Evolutionary conservation across 345 rosid species (phyloP), one percentile per base, ranked within the genome.

Genomic region (Angophora floribunda): DNA sequence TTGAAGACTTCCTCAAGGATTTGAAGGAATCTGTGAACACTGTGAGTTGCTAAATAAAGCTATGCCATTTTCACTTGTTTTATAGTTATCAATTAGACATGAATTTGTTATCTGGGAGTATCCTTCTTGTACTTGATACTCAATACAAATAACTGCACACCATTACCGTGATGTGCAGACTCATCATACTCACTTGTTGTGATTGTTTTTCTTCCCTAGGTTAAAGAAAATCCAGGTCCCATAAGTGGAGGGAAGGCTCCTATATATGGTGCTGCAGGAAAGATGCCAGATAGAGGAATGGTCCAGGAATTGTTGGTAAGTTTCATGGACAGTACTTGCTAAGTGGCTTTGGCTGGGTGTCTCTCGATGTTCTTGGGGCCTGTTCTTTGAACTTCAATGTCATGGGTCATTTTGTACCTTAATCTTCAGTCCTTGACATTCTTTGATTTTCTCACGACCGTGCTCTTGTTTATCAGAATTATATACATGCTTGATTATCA

Each of bases 241-340:
- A 90, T 95, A 86, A 95, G 55, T 4, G 99, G 99, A 80, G 99
- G 99, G 67, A 87, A 95, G 36, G 99, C 99, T 63, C 97, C 99
- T 85, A 94, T 97, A 86, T 98, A 98, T 85, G 99, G 99, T 86
- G 99, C 99, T 26, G 99, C 97, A 4, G 98, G 97, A 91, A 95
- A 87, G 88, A 96, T 97, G 94, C 97, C 97, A 0, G 98, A 97
- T 87, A 91, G 98, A 91, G 95, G 95, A 49, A 96, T 93, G 97
- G 99, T 95, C n/a, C 87, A 90, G 86, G 99, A 97, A 86, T 91
- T 98, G 92, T 87, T 97, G 90, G 96, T 97, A 63, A 93, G 93
- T 89, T 96, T 92, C 93, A 97, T 98, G 99, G 99, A 98, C 89
- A 57, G 94, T 90, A 92, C 96, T 59, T 96, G 97, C 92, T 96